Conservation (phyloP, 2,329 filamentous ascomycete genomes). For the Cercospora citrullina region DNA sequence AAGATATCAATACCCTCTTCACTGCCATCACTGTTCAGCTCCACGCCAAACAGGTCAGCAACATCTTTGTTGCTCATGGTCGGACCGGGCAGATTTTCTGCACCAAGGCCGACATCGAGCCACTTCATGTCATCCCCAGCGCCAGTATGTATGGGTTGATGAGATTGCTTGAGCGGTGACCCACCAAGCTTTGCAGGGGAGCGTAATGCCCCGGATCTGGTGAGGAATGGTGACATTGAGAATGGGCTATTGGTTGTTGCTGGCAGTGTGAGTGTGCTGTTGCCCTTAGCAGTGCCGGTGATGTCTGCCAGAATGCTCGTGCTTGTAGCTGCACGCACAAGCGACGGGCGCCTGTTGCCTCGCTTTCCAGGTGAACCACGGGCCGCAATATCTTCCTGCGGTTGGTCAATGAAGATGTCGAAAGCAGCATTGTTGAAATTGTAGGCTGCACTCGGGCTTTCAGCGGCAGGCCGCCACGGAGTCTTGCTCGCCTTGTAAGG, state of each 20-base stretch:
- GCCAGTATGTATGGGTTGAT: conserved; percentile 24
- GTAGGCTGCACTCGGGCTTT: conserved; percentile 32
- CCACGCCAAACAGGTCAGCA: conserved; percentile 56
- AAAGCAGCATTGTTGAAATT: conserved; percentile 44
- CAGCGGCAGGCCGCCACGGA: conserved; percentile 38
- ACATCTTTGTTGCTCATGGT: conserved; percentile 43
- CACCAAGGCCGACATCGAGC: conserved; percentile 31
- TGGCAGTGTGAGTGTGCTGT: conserved; percentile 40
- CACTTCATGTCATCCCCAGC: conserved; percentile 28
- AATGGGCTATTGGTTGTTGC: conserved; percentile 31
- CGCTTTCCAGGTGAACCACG: conserved; percentile 69
- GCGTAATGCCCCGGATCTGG: conserved; percentile 25
- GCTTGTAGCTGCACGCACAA: conserved; percentile 64
- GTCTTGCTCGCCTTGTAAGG: conserved; percentile 36
- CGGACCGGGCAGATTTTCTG: conserved; percentile 28
- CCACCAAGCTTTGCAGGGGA: conserved; percentile 34
- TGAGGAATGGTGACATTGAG: conserved; percentile 37
- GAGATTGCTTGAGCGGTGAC: conserved; percentile 38
- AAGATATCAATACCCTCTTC: conserved; percentile 68
- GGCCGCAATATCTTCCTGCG: conserved; percentile 45
- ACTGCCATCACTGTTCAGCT: conserved; percentile 60
- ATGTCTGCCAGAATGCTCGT: conserved; percentile 63
- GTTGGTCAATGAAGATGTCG: conserved; percentile 58
- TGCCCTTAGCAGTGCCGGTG: conserved; percentile 55
- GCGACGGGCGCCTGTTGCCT: conserved; percentile 58